A percentile compares a stretch with the other conserved stretches of the same genome.
Conservation (phyloP, 2,329 filamentous ascomycete genomes). For the Fusarium hainanense region DNA sequence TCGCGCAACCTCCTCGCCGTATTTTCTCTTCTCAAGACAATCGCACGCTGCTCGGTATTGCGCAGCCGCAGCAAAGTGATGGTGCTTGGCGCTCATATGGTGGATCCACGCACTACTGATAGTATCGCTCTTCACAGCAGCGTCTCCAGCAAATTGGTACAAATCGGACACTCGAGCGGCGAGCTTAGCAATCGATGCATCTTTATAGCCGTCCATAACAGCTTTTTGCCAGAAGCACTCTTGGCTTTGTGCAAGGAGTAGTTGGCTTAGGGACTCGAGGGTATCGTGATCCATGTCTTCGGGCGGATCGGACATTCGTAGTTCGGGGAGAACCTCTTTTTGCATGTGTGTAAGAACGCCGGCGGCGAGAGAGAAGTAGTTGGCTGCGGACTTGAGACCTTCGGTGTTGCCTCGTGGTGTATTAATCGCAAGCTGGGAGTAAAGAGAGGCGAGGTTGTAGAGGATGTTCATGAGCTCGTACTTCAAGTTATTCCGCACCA, state of each 20-base stretch:
- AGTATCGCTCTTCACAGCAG: slow-evolving; percentile 86
- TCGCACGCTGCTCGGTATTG: slow-evolving; percentile 93
- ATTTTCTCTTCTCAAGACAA: slow-evolving; percentile 91
- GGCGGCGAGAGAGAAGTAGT: slow-evolving; percentile 88
- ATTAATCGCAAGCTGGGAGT: slow-evolving; percentile 88
- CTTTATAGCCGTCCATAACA: slow-evolving; percentile 92
- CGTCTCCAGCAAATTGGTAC: slow-evolving; percentile 85
- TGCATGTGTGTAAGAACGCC: slow-evolving; percentile 86
- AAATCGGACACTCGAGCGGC: slow-evolving; percentile 91
- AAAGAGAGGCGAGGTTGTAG: slow-evolving; percentile 92
- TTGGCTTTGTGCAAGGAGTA: slow-evolving; percentile 92
- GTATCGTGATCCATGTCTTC: slow-evolving; percentile 96
- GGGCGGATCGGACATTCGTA: slow-evolving; percentile 82
- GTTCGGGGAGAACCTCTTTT: slow-evolving; percentile 79
- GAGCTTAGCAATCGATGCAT: slow-evolving; percentile 89
- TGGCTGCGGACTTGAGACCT: slow-evolving; percentile 87
- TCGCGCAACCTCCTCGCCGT: slow-evolving; percentile 93
- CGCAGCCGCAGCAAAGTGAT: slow-evolving; percentile 95
- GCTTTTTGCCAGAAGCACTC: slow-evolving; percentile 99
- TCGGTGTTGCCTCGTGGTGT: slow-evolving; percentile 82
- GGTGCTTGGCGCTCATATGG: slow-evolving; percentile 95
- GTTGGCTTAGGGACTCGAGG: slow-evolving; percentile 81
- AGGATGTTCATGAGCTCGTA: slow-evolving; percentile 93
- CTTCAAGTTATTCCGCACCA: slow-evolving; percentile 73
- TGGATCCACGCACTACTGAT: slow-evolving; percentile 97